Evolutionary conservation across 345 rosid species (phyloP).

Genomic region (Salix dunnii): DNA sequence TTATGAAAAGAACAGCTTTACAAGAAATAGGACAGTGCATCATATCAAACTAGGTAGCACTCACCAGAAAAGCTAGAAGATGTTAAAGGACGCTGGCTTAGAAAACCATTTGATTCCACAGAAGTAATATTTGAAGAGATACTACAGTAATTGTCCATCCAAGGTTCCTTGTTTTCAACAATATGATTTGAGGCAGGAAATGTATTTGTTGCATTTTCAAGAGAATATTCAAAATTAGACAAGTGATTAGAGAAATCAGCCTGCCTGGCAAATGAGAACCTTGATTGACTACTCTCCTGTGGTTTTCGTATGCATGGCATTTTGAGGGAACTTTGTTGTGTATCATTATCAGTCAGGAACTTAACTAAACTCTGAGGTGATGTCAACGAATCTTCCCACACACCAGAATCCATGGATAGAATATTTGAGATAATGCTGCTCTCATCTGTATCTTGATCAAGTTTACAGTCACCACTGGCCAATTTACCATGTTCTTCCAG

Average conservation of each 20-base stretch:
- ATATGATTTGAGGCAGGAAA: background rate
- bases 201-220: background rate
- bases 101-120: constrained; percentile 4
- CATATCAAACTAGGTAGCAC: background rate
- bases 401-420: constrained; percentile 20
- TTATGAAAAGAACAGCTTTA: background rate
- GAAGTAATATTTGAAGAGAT: constrained; percentile 14
- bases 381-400: constrained; percentile 21
- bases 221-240: constrained; percentile 1
- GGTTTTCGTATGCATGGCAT: constrained; percentile 17
- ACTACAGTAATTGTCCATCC: constrained; percentile 7
- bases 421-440: constrained; percentile 28
- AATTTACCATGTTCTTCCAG: constrained; percentile 3
- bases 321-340: constrained; percentile 2
- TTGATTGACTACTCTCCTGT: constrained; percentile 17
- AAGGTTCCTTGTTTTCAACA: constrained; percentile 5
- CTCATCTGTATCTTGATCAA: constrained; percentile 15
- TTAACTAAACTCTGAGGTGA: constrained; percentile 20
- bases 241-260: constrained; percentile 12
- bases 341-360: constrained; percentile 17
- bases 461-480: constrained; percentile 5
- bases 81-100: constrained; percentile 4
- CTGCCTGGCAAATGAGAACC: constrained; percentile 31
- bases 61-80: constrained; percentile 23
- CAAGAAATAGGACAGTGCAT: background rate